A percentile compares a stretch with the other conserved stretches of the same genome.
phyloP scores from a whole-genome alignment of 129 eudicot genomes.

The Artemisia tridentata region DNA sequence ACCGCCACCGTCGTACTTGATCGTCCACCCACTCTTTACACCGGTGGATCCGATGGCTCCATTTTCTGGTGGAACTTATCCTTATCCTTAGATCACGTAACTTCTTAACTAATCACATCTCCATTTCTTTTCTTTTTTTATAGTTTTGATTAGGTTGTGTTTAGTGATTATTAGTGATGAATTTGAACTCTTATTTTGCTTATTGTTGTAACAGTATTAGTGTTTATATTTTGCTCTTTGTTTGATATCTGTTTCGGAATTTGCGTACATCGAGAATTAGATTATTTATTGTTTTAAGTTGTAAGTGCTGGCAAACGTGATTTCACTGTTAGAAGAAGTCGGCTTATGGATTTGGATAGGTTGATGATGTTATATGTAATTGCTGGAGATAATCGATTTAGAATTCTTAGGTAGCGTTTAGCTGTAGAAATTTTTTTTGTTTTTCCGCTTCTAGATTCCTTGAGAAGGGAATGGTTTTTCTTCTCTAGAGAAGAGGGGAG shows the following conservation, averaged over 20 bases:
- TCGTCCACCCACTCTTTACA: constrained; percentile 78
- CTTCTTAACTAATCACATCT: not conserved
- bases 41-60: constrained; percentile 99
- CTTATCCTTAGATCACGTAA: constrained; percentile 38
- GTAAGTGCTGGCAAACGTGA: too few species aligned
- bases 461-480: too few species aligned
- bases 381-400: constrained; percentile 7
- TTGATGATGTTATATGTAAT: not conserved
- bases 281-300: not conserved
- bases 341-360: too few species aligned
- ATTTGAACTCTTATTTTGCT: not conserved
- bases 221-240: too few species aligned
- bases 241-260: too few species aligned
- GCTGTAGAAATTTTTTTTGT: too few species aligned
- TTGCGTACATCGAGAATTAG: not conserved
- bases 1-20: constrained; percentile 82
- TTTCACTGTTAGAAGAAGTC: too few species aligned
- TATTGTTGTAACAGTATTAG: not conserved
- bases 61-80: constrained; percentile 90
- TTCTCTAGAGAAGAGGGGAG: too few species aligned
- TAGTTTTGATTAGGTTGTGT: constrained; percentile 21
- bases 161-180: not conserved
- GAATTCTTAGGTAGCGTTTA: too few species aligned
- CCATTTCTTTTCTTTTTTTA: not conserved
- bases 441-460: too few species aligned